These are phyloP conservation scores for Westerdykella sp. DNA, from an alignment of 2,329 filamentous ascomycete genomes.

Conservation along the genomic window DNA sequence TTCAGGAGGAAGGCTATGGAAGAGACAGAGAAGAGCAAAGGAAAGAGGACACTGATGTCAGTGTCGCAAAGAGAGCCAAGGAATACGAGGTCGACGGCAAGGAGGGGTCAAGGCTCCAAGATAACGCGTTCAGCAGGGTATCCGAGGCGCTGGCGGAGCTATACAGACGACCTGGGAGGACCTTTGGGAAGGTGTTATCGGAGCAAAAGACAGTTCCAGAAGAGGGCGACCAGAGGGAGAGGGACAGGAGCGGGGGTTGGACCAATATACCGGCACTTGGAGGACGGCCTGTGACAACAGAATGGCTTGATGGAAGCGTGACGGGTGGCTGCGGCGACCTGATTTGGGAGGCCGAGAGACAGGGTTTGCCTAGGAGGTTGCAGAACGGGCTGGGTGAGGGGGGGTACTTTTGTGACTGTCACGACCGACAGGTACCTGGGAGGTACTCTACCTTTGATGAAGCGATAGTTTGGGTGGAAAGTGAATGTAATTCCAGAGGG, in stretches of 20 bases:
- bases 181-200: slow-evolving; percentile 15
- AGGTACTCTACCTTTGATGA: slow-evolving; percentile 8
- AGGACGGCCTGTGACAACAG: slow-evolving; percentile 19
- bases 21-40: slow-evolving; percentile 15
- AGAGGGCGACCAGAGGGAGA: slow-evolving; percentile 10
- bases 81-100: slow-evolving; percentile 26
- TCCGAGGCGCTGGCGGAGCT: slow-evolving; percentile 18
- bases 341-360: slow-evolving; percentile 20
- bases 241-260: slow-evolving; percentile 28
- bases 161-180: slow-evolving; percentile 19
- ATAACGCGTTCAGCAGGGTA: slow-evolving; percentile 15
- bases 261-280: slow-evolving; percentile 36
- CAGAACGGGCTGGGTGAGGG: slow-evolving; percentile 2
- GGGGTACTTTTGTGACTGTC: slow-evolving; percentile 3
- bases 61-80: slow-evolving; percentile 25
- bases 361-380: background rate
- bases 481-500: slow-evolving; percentile 15
- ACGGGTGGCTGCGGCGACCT: slow-evolving; percentile 27
- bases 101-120: slow-evolving; percentile 28
- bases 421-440: slow-evolving; percentile 15
- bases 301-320: slow-evolving; percentile 17
- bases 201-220: slow-evolving; percentile 22
- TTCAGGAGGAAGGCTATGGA: slow-evolving; percentile 5
- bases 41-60: slow-evolving; percentile 36
- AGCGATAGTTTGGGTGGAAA: slow-evolving; percentile 6